phyloP scores from a whole-genome alignment of 768 basidiomycete species.

The Mycena kentingensis region DNA sequence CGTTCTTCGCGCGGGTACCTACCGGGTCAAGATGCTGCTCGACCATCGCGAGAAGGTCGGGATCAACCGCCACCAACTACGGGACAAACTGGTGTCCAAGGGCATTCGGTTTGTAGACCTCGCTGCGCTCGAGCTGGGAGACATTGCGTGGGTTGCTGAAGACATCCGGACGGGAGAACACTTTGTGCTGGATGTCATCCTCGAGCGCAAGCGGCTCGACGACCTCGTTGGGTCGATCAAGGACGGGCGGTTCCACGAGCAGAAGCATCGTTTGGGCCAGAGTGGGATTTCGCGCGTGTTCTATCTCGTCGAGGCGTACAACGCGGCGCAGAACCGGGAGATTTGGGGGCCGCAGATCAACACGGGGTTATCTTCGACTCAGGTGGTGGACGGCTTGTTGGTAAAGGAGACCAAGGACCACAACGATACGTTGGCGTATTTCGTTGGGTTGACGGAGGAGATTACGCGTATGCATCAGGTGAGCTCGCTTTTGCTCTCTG shows the following conservation, averaged over 20 bases:
- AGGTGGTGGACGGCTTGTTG: slow-evolving; percentile 44
- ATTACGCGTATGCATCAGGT: slow-evolving; percentile 31
- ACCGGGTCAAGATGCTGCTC: slow-evolving; percentile 30
- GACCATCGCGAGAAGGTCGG: slow-evolving; percentile 29
- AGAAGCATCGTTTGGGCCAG: slow-evolving; percentile 42
- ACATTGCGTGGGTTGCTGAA: slow-evolving; percentile 30
- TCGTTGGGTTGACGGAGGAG: slow-evolving; percentile 38
- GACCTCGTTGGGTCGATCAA: slow-evolving; percentile 29
- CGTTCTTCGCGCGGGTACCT: slow-evolving; percentile 24
- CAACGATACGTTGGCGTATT: slow-evolving; percentile 41
- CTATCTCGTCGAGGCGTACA: slow-evolving; percentile 46
- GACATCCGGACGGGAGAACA: slow-evolving; percentile 11
- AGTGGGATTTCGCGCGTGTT: slow-evolving; percentile 41
- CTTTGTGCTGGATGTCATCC: slow-evolving; percentile 27
- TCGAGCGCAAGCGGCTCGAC: slow-evolving; percentile 33
- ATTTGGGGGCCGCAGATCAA: slow-evolving; percentile 35
- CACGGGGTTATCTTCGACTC: slow-evolving; percentile 47
- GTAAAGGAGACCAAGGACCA: slow-evolving; percentile 43
- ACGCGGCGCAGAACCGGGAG: slow-evolving; percentile 14
- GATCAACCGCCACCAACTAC: neutral
- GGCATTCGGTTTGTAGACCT: slow-evolving; percentile 4
- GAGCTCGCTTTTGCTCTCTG: too few species aligned
- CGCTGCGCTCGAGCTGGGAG: slow-evolving; percentile 26
- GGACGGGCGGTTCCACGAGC: slow-evolving; percentile 34
- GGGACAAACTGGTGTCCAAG: too few species aligned